phyloP scores from a whole-genome alignment of 2,329 filamentous ascomycete genomes.

The Beauveria brongniartii region DNA sequence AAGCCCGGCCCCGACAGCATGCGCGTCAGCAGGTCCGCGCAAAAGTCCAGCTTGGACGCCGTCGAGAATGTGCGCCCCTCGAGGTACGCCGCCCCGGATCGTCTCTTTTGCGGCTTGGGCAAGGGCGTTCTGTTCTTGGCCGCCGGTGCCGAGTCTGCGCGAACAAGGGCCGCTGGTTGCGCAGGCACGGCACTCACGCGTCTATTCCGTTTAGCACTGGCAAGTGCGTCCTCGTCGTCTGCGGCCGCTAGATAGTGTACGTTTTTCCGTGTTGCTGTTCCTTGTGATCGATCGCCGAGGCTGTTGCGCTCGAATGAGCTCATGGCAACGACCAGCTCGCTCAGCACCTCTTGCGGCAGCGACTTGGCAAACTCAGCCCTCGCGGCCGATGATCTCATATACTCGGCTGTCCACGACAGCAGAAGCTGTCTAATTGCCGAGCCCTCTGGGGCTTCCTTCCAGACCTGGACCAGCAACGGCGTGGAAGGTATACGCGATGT shows the following conservation, averaged over 20 bases:
- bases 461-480: slow-evolving; percentile 51
- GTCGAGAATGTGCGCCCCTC: slow-evolving; percentile 27
- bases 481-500: slow-evolving; percentile 50
- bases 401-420: slow-evolving; percentile 55
- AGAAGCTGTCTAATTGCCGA: slow-evolving; percentile 51
- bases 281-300: slow-evolving; percentile 20
- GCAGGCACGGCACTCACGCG: slow-evolving; percentile 23
- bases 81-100: slow-evolving; percentile 27
- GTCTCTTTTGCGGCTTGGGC: slow-evolving; percentile 29
- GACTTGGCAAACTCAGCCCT: slow-evolving; percentile 52
- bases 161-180: slow-evolving; percentile 8
- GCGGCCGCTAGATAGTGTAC: slow-evolving; percentile 41
- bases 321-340: slow-evolving; percentile 55
- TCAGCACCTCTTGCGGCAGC: slow-evolving; percentile 53
- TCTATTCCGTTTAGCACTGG: slow-evolving; percentile 32
- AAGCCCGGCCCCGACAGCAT: slow-evolving; percentile 58
- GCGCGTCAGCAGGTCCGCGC: slow-evolving; percentile 46
- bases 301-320: slow-evolving; percentile 41
- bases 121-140: slow-evolving; percentile 21
- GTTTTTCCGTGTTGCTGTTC: slow-evolving; percentile 32
- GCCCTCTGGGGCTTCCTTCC: slow-evolving; percentile 53
- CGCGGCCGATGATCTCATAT: slow-evolving; percentile 49
- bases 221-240: slow-evolving; percentile 29
- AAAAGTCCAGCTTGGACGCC: slow-evolving; percentile 47
- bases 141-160: slow-evolving; percentile 16